Evolutionary conservation across 2,329 filamentous ascomycete genomes (phyloP).

Genomic region (Xylariomycetidae sp.): DNA sequence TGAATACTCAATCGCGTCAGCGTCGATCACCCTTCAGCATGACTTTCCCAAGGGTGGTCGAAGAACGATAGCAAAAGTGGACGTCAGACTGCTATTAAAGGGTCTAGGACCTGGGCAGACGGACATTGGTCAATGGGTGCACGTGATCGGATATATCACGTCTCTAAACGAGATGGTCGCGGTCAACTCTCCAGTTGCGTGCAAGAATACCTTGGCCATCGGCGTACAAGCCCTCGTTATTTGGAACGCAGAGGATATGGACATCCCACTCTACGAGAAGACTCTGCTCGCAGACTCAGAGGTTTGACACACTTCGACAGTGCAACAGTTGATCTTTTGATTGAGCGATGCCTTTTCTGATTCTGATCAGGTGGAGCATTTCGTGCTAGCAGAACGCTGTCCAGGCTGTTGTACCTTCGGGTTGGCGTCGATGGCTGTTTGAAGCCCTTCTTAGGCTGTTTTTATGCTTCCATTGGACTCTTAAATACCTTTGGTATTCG

Average conservation of each 20-base stretch:
- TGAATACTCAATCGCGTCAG: constrained; percentile 49
- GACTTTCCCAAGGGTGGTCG: constrained; percentile 47
- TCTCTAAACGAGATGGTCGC: constrained; percentile 12
- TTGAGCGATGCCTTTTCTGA: too few relatives aligned
- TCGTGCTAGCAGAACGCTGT: too few relatives aligned
- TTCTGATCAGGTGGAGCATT: too few relatives aligned
- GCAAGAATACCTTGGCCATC: constrained; percentile 22
- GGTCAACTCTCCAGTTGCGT: constrained; percentile 6
- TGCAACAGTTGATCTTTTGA: too few relatives aligned
- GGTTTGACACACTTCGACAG: too few relatives aligned
- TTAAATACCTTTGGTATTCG: too few relatives aligned
- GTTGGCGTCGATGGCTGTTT: too few relatives aligned
- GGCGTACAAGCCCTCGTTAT: constrained; percentile 70
- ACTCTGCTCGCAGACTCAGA: constrained; percentile 47
- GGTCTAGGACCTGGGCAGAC: constrained; percentile 59
- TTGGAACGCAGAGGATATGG: constrained; percentile 71
- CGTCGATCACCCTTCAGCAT: constrained; percentile 64
- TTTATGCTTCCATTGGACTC: too few relatives aligned
- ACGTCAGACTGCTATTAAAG: constrained; percentile 68
- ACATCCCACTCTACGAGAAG: constrained; percentile 66
- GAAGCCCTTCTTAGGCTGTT: too few relatives aligned
- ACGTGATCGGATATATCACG: constrained; percentile 77
- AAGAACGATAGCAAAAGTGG: constrained; percentile 56
- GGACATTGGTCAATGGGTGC: constrained; percentile 78
- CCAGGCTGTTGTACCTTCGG: too few relatives aligned